Conservation (phyloP, 2,329 filamentous ascomycete genomes). For the Cryphonectria naterciae region DNA sequence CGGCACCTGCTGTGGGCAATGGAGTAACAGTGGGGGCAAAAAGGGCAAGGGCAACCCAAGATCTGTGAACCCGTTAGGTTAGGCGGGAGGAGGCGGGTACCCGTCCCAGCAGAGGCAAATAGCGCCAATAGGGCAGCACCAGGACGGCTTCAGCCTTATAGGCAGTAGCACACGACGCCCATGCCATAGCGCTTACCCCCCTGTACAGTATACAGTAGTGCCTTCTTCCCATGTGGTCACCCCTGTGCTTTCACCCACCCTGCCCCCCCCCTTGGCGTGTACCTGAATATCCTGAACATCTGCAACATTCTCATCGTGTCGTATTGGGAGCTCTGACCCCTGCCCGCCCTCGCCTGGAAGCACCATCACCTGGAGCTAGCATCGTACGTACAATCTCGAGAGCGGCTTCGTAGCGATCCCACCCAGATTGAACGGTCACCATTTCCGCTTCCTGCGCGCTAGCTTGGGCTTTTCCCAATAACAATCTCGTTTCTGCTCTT, state of each 20-base stretch:
- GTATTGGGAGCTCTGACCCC: neutral
- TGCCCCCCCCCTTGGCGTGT: neutral
- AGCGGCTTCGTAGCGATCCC: constrained; percentile 1
- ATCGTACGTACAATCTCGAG: neutral
- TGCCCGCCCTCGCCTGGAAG: neutral
- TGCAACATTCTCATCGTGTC: neutral
- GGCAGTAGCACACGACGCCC: constrained; percentile 8
- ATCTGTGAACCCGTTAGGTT: neutral
- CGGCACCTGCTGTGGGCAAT: neutral
- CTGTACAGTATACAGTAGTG: neutral
- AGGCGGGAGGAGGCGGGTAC: neutral
- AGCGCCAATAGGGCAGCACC: neutral
- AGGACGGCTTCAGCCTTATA: constrained; percentile 8
- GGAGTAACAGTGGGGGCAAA: neutral
- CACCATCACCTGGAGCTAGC: neutral
- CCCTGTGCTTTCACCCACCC: neutral
- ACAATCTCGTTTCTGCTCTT: neutral
- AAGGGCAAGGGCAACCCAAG: neutral
- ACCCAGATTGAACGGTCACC: neutral
- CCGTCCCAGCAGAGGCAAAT: neutral
- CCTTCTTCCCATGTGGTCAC: neutral
- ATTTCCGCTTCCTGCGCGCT: constrained; percentile 4
- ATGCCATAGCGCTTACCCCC: neutral
- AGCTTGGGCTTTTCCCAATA: constrained; percentile 1
- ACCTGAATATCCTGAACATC: neutral